Conservation (phyloP, 768 basidiomycete genomes). For the Ramaria sp. region DNA sequence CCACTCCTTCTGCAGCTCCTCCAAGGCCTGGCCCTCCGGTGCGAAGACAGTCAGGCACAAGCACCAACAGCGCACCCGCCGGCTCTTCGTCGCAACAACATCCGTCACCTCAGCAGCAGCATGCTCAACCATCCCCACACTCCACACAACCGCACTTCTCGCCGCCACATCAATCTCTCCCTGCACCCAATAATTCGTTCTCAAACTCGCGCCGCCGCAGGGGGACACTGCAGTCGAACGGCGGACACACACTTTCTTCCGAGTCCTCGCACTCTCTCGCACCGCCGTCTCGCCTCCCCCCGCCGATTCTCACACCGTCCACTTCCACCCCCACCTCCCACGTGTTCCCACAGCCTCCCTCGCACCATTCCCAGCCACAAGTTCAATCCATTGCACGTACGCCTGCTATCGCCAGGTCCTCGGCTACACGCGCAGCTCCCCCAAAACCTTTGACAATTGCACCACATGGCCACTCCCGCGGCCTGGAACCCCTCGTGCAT, state of each 20-base stretch:
- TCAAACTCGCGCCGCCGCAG: not conserved
- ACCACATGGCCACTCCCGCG: not conserved
- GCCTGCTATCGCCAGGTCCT: slow-evolving; percentile 9
- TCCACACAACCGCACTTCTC: not conserved
- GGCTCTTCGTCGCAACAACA: not conserved
- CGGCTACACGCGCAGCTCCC: slow-evolving; percentile 12
- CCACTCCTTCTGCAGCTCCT: not conserved
- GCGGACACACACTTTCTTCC: not conserved
- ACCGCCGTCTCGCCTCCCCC: not conserved
- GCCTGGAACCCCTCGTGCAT: slow-evolving; percentile 13
- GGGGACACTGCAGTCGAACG: not conserved
- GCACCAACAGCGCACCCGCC: not conserved
- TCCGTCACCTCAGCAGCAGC: not conserved
- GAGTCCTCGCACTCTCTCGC: not conserved
- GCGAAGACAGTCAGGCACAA: not conserved
- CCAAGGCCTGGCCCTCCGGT: not conserved
- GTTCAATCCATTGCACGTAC: not conserved
- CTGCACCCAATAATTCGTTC: not conserved
- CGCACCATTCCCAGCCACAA: not conserved
- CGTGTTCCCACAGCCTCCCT: not conserved
- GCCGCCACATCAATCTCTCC: not conserved
- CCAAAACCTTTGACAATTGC: slow-evolving; percentile 18
- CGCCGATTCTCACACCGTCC: not conserved
- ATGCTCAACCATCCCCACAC: not conserved
- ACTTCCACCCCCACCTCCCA: slow-evolving; percentile 1